Conservation (phyloP, 176 grass and related monocot genomes). For the Puccinellia tenuiflora region DNA sequence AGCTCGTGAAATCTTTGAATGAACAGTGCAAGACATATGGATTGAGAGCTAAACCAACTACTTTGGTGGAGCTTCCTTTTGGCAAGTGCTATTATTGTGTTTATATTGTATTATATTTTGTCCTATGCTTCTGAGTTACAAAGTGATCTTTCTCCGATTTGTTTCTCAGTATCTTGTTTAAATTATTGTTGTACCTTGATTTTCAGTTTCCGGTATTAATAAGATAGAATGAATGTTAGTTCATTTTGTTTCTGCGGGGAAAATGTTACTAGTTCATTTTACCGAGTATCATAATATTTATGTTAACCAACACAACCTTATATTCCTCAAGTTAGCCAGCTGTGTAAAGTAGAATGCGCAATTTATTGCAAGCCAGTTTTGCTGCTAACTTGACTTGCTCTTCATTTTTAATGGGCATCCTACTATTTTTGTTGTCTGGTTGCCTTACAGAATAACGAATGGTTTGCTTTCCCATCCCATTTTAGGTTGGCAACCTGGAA, state of each 20-base stretch:
- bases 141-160: background rate
- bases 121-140: background rate
- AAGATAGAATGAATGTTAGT: background rate
- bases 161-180: background rate
- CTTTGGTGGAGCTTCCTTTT: conserved; percentile 95
- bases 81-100: conserved; percentile 53
- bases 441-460: background rate
- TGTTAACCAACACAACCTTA: background rate
- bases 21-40: conserved; percentile 95
- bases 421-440: background rate
- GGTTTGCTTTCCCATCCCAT: background rate
- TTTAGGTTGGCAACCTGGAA: conserved; percentile 96
- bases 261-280: conserved; percentile 20
- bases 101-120: conserved; percentile 19
- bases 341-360: conserved; percentile 10
- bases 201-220: conserved; percentile 6
- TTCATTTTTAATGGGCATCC: background rate
- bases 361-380: conserved; percentile 3
- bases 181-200: background rate
- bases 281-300: conserved; percentile 2
- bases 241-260: too few relatives aligned
- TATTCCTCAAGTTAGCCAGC: background rate
- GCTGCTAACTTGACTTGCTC: background rate
- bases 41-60: conserved; percentile 87
- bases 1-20: conserved; percentile 79